These are phyloP conservation scores for Jatropha curcas DNA, from an alignment of 345 rosid species.

Conservation along the genomic window DNA sequence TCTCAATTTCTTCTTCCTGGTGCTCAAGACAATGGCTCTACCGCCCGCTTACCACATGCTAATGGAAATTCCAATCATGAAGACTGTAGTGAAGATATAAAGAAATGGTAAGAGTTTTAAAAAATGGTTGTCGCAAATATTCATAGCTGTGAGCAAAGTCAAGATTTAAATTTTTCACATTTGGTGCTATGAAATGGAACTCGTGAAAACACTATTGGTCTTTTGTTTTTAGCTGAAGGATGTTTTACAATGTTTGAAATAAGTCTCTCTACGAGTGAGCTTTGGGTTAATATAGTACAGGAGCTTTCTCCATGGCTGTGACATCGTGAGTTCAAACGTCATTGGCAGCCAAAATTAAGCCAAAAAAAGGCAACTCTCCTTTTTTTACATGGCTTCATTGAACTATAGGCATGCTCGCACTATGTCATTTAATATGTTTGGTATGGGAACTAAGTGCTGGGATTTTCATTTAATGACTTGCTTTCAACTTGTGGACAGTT, in stretches of 20 bases:
- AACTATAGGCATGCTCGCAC: not conserved
- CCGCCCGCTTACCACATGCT: constrained; percentile 23
- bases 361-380: too few species aligned
- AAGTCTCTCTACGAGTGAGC: too few species aligned
- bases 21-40: constrained; percentile 47
- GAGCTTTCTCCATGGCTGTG: too few species aligned
- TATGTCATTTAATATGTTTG: not conserved
- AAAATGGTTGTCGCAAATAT: not conserved
- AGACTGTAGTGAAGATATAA: constrained; percentile 32
- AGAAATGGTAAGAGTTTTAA: constrained; percentile 46
- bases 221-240: not conserved
- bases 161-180: not conserved
- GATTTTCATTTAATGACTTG: too few species aligned
- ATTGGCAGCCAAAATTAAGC: too few species aligned
- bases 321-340: too few species aligned
- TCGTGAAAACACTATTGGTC: not conserved
- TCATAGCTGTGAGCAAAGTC: not conserved
- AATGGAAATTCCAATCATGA: constrained; percentile 40
- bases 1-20: constrained; percentile 61
- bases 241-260: not conserved
- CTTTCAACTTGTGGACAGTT: too few species aligned
- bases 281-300: too few species aligned
- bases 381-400: not conserved
- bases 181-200: not conserved
- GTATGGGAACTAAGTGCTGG: not conserved